A percentile compares a stretch with the other conserved stretches of the same genome.
Conservation (phyloP, 108 stramenopile genomes). For the Heterococcus sp. region DNA sequence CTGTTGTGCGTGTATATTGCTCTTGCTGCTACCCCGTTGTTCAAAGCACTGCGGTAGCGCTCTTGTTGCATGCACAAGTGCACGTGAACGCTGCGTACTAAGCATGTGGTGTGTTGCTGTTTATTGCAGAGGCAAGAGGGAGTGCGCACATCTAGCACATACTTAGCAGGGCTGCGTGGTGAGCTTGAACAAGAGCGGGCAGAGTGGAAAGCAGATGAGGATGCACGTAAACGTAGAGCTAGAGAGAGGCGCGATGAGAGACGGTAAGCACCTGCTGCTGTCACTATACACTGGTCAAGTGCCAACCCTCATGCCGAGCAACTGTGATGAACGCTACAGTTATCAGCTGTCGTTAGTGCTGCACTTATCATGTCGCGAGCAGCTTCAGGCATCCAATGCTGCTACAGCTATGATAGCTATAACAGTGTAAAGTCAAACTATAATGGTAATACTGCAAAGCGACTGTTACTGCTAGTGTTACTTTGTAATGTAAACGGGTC, state of each 20-base stretch:
- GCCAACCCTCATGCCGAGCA: not conserved
- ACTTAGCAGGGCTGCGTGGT: constrained; percentile 9
- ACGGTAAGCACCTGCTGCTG: constrained; percentile 3
- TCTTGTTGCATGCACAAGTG: too few species aligned
- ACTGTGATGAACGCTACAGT: not conserved
- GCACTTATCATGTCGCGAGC: not conserved
- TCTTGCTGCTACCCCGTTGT: too few species aligned
- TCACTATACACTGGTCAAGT: not conserved
- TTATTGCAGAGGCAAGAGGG: too few species aligned
- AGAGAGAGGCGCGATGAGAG: constrained; percentile 2
- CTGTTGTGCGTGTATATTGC: too few species aligned
- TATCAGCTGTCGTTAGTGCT: not conserved
- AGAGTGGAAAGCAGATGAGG: constrained; percentile 11
- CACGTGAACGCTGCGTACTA: too few species aligned
- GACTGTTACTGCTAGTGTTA: too few species aligned
- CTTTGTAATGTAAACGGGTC: too few species aligned
- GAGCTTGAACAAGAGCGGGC: constrained; percentile 12
- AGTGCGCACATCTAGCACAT: not conserved
- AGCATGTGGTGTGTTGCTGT: too few species aligned
- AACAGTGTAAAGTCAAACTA: constrained; percentile 2
- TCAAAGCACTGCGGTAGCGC: too few species aligned
- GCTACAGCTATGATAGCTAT: not conserved
- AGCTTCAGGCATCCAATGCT: constrained; percentile 1
- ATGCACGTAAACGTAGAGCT: not conserved
- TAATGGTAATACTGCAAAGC: too few species aligned